A percentile compares a stretch with the other conserved stretches of the same genome.
phyloP scores from a whole-genome alignment of 2,329 filamentous ascomycete species.

The Bertia moriformis region DNA sequence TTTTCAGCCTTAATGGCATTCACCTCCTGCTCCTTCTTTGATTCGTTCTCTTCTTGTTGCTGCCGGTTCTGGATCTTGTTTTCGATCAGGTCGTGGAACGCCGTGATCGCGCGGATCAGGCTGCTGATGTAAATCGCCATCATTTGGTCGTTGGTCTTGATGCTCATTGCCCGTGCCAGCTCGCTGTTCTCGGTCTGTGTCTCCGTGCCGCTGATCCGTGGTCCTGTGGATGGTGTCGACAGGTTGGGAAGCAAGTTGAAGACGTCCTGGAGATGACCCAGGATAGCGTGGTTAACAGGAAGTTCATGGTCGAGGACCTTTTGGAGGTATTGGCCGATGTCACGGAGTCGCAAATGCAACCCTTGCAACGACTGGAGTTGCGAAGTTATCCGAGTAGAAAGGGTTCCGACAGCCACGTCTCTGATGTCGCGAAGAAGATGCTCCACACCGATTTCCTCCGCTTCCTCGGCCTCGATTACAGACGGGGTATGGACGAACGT shows the following conservation, averaged over 20 bases:
- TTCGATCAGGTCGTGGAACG: conserved; percentile 97
- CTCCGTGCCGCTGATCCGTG: conserved; percentile 41
- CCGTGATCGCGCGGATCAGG: conserved; percentile 91
- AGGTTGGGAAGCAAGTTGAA: conserved; percentile 97
- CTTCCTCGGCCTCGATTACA: conserved; percentile 96
- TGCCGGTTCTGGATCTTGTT: conserved; percentile 99
- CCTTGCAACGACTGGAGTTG: conserved; percentile 95
- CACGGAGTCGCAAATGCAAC: conserved; percentile 80
- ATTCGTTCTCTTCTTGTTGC: conserved; percentile 88
- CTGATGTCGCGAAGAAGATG: conserved; percentile 95
- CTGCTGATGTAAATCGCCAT: conserved; percentile 97
- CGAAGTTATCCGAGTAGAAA: conserved; percentile 92
- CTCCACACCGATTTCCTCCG: conserved; percentile 96
- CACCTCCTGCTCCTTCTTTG: conserved; percentile 52
- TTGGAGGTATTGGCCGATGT: conserved; percentile 89
- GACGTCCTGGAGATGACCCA: conserved; percentile 96
- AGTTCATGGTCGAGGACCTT: conserved; percentile 88
- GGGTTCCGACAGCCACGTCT: conserved; percentile 89
- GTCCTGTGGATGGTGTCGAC: conserved; percentile 55
- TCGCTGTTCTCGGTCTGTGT: conserved; percentile 56
- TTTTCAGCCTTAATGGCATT: conserved; percentile 38
- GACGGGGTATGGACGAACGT: conserved; percentile 98
- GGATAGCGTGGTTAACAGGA: conserved; percentile 90
- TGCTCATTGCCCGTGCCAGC: conserved; percentile 87
- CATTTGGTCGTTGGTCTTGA: conserved; percentile 98